These are phyloP conservation scores for Chlorella sp. DNA, from an alignment of 139 green algal species.

Conservation along the genomic window DNA sequence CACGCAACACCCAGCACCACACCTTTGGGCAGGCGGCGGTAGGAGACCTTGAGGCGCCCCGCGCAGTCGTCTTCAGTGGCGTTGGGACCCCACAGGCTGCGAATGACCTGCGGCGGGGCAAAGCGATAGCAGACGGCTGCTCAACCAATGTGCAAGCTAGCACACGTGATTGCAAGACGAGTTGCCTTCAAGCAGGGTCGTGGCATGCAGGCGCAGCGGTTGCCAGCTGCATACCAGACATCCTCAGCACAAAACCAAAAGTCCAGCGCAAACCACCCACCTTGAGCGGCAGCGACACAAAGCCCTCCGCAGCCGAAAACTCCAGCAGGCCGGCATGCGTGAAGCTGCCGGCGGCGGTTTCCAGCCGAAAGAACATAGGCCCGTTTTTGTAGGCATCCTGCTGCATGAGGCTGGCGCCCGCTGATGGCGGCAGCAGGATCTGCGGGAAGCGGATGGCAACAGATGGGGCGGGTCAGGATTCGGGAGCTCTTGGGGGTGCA, in stretches of 20 bases:
- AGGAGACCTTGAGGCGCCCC: conserved; percentile 41
- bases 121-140: too few species aligned
- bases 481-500: too few species aligned
- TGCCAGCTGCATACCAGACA: too few species aligned
- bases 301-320: conserved; percentile 79
- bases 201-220: too few species aligned
- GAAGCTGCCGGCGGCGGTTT: conserved; percentile 20
- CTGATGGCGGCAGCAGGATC: conserved; percentile 72
- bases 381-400: conserved; percentile 81
- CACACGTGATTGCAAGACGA: too few species aligned
- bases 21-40: conserved; percentile 50
- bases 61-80: conserved; percentile 30
- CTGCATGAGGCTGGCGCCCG: conserved; percentile 61
- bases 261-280: neutral
- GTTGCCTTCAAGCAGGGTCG: too few species aligned
- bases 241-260: too few species aligned
- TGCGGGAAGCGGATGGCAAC: neutral
- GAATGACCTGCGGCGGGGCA: conserved; percentile 54
- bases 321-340: conserved; percentile 81
- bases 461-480: too few species aligned
- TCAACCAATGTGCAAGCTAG: too few species aligned
- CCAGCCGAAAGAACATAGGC: conserved; percentile 77
- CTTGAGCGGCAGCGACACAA: conserved; percentile 62
- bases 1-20: neutral
- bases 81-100: conserved; percentile 67